Base-by-base conservation (phyloP, 805 yeast genomes). In the Zygosaccharomyces siamensis region DNA sequence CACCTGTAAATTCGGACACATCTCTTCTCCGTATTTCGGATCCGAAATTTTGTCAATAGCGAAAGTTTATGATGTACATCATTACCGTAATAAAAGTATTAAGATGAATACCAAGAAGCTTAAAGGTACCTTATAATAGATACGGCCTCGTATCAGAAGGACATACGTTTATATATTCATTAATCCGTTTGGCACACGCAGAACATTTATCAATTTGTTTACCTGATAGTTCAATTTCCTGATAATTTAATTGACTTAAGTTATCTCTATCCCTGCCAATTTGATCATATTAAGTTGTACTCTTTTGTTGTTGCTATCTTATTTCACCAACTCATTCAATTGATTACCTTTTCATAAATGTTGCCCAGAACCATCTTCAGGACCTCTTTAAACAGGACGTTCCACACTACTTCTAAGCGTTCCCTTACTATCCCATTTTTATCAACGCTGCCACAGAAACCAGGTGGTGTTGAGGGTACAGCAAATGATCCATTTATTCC, bases 381-480 rank as follows among this genome's bases (percentile, higher is more conserved):
- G 46, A 16, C 42, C 27, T 38, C 52, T 20, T 30, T 40, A 21
- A 31, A 43, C 45, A 52, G 62, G 49, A 51, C 56, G 11, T 57
- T 58, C 45, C 64, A 60, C 24, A 57, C 68, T 5, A 51, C 66
- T n/a, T 55, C 60, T 16, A 60, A 52, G 53, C 69, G 63, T 58
- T 48, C 57, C 8, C 60, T 72, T 46, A 72, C 73, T 23, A 73
- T 74, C 46, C 68, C 76, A 66, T 71, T 78, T 68, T 57, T 80
- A 70, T 81, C 80, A 56, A 73, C 77, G 41, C 79, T 81, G 51
- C 83, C 84, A 49, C 95, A 87, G 70, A 92, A 95, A 31, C 87
- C 97, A 39, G 98, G 97, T 33, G 76, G 85, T 66, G 83, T 92
- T 49, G 83, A 83, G 41, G 98, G 97, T n/a, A 81, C 90, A 5